Base-by-base conservation (phyloP, 805 yeast genomes). In the Metschnikowia lachancei region DNA sequence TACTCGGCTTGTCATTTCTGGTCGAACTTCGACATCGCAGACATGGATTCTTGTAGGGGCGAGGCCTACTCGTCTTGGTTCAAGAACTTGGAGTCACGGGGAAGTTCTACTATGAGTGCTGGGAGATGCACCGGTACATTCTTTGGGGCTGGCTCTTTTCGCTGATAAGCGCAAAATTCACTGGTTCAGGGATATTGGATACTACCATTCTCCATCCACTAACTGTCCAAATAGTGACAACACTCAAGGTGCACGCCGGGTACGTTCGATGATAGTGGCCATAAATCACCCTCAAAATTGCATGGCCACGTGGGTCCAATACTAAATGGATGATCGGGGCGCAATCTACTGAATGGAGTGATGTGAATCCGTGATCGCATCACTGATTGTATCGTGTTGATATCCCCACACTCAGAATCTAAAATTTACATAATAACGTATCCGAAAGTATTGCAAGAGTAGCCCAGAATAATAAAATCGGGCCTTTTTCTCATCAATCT, bases 81-180 rank as follows among this genome's bases (percentile, higher is more conserved):
- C 57, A 67, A 83, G 28, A 67, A 72, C 57, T 66, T 89, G 33
- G 96, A 88, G 47, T 50, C 72, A 65, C 82, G 1, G 94, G 95
- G 16, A 92, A 92, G 3, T 88, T 88, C 58, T 89, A 87, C 63
- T 89, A 89, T 58, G 96, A 90, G 63, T 67, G 96, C 46, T 88
- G 96, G 96, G 96, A 2, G 96, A 88, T 68, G 96, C 95, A 0
- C 96, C 96, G 0, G 94, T 88, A 1, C 94, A 87, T 61, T 80
- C 90, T 2, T 58, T 89, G 36, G 96, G 92, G 0, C 64, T 87
- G 30, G 78, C 81, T 7, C 60, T 87, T 42, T 86, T 89, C 60
- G 87, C 83, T 7, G 89, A 85, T 55, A 83, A 78, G 55, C 62
- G 70, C 8, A 74, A 77, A 44, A 74, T 89, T 31, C 96, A 89